Evolutionary conservation across 345 rosid genomes (phyloP).

Genomic region (Corchorus capsularis): DNA sequence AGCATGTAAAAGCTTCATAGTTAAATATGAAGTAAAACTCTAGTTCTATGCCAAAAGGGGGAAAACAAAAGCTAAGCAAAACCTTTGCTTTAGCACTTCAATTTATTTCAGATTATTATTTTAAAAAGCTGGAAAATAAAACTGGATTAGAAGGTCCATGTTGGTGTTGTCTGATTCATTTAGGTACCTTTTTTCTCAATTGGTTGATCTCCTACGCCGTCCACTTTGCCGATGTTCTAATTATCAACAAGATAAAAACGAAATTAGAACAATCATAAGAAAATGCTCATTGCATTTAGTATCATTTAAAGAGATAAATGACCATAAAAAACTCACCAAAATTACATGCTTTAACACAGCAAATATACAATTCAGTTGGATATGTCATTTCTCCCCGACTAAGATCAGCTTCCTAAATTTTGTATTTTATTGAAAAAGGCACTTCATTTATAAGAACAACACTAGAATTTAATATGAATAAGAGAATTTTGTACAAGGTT

Average conservation of each 20-base stretch:
- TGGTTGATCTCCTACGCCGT: neutral
- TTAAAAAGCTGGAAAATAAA: neutral
- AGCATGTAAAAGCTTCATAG: neutral
- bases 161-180: neutral
- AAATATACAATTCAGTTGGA: neutral
- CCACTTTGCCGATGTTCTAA: neutral
- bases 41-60: neutral
- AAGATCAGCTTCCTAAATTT: too few species aligned
- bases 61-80: neutral
- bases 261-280: slow-evolving; percentile 2
- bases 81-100: neutral
- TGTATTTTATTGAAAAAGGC: too few species aligned
- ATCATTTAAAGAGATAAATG: neutral
- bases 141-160: neutral
- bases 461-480: too few species aligned
- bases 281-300: slow-evolving; percentile 14
- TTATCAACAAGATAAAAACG: neutral
- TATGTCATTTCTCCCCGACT: too few species aligned
- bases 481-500: too few species aligned
- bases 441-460: too few species aligned
- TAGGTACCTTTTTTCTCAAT: neutral
- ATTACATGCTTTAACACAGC: slow-evolving; percentile 1
- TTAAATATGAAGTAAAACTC: neutral
- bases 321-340: neutral
- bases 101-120: neutral